These are phyloP conservation scores for Mallotus repandus DNA, from an alignment of 441 rosid genomes.

Conservation along the genomic window DNA sequence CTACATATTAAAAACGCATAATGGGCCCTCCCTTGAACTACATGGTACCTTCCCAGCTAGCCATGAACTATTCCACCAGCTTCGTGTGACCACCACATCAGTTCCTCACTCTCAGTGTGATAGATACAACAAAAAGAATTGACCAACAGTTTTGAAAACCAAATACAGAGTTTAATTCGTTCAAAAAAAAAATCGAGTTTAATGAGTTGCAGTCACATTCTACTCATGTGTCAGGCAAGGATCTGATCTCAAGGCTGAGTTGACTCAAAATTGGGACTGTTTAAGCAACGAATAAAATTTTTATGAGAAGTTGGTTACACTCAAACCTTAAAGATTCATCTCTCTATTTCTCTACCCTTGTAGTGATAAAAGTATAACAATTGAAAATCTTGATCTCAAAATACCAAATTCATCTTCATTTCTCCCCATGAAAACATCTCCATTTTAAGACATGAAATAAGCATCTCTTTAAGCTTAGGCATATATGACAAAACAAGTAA, in stretches of 20 bases:
- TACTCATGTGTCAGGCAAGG: background rate
- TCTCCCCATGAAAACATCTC: too few relatives aligned
- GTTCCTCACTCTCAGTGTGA: background rate
- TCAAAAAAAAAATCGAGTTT: too few relatives aligned
- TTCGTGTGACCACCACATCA: background rate
- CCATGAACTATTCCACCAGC: constrained; percentile 13
- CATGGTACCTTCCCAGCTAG: background rate
- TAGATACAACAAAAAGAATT: background rate
- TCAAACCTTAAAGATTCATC: background rate
- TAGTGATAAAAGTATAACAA: too few relatives aligned
- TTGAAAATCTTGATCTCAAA: too few relatives aligned
- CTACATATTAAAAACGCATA: background rate
- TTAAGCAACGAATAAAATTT: constrained; percentile 1
- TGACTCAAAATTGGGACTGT: background rate
- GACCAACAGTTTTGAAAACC: background rate
- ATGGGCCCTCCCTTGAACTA: constrained; percentile 13
- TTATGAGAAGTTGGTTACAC: background rate
- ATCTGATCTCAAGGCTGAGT: background rate
- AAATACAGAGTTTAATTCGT: too few relatives aligned
- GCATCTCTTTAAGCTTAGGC: background rate
- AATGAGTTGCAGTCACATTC: background rate
- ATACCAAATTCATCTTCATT: too few relatives aligned
- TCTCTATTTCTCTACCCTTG: too few relatives aligned
- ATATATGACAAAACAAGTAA: background rate
- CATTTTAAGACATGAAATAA: background rate